Evolutionary conservation across 176 grass and related monocot species (phyloP).

Genomic region (Pharus latifolius): DNA sequence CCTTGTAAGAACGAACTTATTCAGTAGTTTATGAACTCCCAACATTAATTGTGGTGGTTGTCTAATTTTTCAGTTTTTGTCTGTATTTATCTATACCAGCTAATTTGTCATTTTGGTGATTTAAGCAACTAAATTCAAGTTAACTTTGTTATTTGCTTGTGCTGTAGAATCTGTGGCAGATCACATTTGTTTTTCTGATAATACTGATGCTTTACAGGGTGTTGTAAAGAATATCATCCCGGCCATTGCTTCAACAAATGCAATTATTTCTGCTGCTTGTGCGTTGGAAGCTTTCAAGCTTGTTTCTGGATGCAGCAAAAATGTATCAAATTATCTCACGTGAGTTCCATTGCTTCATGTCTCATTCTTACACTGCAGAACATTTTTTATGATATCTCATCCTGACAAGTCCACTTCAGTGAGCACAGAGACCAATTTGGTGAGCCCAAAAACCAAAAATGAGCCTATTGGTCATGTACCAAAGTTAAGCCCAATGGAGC

Average conservation of each 20-base stretch:
- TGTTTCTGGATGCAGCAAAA: conserved; percentile 95
- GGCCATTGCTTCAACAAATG: conserved; percentile 98
- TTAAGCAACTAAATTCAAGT: background rate
- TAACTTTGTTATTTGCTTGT: background rate
- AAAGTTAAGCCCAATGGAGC: no score
- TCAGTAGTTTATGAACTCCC: background rate
- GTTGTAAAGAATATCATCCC: conserved; percentile 99
- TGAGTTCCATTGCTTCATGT: conserved; percentile 28
- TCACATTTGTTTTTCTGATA: background rate
- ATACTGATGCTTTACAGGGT: conserved; percentile 41
- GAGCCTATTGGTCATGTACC: no score
- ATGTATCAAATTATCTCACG: conserved; percentile 94
- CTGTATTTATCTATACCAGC: background rate
- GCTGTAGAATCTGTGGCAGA: background rate
- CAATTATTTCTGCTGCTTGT: conserved; percentile 90
- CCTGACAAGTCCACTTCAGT: no score
- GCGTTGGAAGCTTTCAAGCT: conserved; percentile 95
- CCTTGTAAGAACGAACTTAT: background rate
- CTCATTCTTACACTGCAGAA: background rate
- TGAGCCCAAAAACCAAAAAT: no score
- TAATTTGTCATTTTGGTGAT: background rate
- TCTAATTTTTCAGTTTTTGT: background rate
- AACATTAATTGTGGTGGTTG: background rate
- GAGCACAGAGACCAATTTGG: no score
- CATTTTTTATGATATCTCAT: background rate